phyloP scores from a whole-genome alignment of 352 stramenopile genomes.

The Phytophthora pseudosyringae region DNA sequence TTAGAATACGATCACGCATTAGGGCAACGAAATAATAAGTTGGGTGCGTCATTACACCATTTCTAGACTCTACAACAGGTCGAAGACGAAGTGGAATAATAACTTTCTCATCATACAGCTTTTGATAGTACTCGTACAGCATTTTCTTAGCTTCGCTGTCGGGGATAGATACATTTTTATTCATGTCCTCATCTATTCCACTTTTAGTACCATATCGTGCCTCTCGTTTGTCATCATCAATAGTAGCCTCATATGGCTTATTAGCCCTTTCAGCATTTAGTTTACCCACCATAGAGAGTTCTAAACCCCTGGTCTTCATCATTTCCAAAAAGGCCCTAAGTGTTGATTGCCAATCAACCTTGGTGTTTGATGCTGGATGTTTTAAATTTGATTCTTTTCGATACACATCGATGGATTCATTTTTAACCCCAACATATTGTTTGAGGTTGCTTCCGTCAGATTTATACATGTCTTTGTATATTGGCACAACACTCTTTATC shows the following conservation, averaged over 20 bases:
- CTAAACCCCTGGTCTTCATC: neutral
- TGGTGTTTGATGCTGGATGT: too few species aligned
- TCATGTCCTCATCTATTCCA: slow-evolving; percentile 18
- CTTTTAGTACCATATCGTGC: slow-evolving; percentile 18
- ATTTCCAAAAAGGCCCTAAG: too few species aligned
- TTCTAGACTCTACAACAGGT: slow-evolving; percentile 13
- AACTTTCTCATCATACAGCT: slow-evolving; percentile 16
- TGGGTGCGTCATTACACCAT: slow-evolving; percentile 11
- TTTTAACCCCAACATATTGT: too few species aligned
- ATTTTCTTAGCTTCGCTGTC: slow-evolving; percentile 23
- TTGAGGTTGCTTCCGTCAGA: too few species aligned
- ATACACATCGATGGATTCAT: too few species aligned
- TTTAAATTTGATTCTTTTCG: too few species aligned
- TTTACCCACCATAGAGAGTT: slow-evolving; percentile 10
- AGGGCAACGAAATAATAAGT: slow-evolving; percentile 13
- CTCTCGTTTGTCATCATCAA: too few species aligned
- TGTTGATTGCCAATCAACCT: too few species aligned
- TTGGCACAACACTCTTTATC: too few species aligned
- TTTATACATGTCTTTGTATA: too few species aligned
- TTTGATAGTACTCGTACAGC: slow-evolving; percentile 22
- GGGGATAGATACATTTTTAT: slow-evolving; percentile 16
- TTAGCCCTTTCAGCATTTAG: neutral
- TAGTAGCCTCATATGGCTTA: too few species aligned
- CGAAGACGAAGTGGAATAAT: slow-evolving; percentile 11
- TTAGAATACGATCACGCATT: slow-evolving; percentile 1